Evolutionary conservation across 164 flowering plant species (phyloP).

Genomic region (Magnolia officinalis): DNA sequence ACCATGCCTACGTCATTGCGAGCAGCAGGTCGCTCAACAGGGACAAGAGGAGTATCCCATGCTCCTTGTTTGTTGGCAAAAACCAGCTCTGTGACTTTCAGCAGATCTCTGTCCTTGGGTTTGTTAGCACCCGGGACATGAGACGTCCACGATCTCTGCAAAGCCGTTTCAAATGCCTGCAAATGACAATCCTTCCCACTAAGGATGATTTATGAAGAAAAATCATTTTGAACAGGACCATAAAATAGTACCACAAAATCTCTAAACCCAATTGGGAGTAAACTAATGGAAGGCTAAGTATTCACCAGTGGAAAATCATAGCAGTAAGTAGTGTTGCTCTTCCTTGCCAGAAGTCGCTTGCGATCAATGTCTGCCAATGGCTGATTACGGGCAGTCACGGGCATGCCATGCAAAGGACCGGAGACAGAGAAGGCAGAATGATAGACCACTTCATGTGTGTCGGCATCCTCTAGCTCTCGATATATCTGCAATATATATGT

Average conservation of each 20-base stretch:
- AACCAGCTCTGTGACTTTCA: slow-evolving; percentile 68
- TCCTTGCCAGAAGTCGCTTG: slow-evolving; percentile 86
- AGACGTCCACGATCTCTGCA: slow-evolving; percentile 63
- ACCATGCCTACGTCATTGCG: slow-evolving; percentile 96
- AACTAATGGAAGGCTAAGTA: neutral
- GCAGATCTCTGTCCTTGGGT: slow-evolving; percentile 44
- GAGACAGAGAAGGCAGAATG: slow-evolving; percentile 41
- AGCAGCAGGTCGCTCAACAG: slow-evolving; percentile 67
- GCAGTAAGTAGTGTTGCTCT: slow-evolving; percentile 93
- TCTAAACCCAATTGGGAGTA: neutral
- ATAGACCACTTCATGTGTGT: slow-evolving; percentile 53
- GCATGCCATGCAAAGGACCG: slow-evolving; percentile 72
- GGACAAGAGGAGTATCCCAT: slow-evolving; percentile 79
- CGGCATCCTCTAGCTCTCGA: slow-evolving; percentile 74
- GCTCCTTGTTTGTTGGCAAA: slow-evolving; percentile 65
- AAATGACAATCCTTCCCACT: slow-evolving; percentile 14
- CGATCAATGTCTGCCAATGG: slow-evolving; percentile 74
- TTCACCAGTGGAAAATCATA: slow-evolving; percentile 95
- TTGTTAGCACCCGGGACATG: slow-evolving; percentile 32
- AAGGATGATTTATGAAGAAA: neutral
- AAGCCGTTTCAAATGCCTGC: slow-evolving; percentile 90
- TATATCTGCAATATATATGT: slow-evolving; percentile 49
- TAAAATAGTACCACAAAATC: neutral
- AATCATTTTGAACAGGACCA: neutral
- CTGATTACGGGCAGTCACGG: slow-evolving; percentile 65